Percentiles rank a stretch among this genome's conserved stretches.
Evolutionary conservation across 2,329 filamentous ascomycete genomes (phyloP).

Genomic region (Eurotiales sp.): DNA sequence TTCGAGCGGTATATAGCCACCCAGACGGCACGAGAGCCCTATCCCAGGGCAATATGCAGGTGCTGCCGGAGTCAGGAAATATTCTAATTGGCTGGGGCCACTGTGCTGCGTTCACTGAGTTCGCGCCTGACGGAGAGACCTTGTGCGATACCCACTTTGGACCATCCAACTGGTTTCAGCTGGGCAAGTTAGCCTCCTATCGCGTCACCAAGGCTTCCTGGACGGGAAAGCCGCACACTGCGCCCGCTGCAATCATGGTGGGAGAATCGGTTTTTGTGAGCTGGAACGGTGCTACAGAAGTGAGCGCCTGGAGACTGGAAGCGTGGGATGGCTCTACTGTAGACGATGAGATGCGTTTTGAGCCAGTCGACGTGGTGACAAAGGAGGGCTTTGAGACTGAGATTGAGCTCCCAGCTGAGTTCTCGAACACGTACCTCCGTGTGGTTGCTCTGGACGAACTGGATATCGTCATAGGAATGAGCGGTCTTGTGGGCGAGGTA

Average conservation of each 20-base stretch:
- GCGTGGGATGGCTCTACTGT: conserved; percentile 13
- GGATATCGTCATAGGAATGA: not conserved
- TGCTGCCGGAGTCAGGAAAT: conserved; percentile 40
- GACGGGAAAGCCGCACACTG: conserved; percentile 45
- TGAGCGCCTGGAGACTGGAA: conserved; percentile 28
- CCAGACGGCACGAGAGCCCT: conserved; percentile 34
- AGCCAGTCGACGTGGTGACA: conserved; percentile 15
- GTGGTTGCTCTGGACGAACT: not conserved
- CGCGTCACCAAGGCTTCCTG: conserved; percentile 54
- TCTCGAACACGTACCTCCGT: not conserved
- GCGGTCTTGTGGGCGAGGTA: too few relatives aligned
- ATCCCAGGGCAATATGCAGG: conserved; percentile 43
- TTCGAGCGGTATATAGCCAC: conserved; percentile 37
- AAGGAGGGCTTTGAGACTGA: conserved; percentile 31
- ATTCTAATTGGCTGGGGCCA: conserved; percentile 50
- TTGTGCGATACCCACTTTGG: conserved; percentile 53
- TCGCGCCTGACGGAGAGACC: conserved; percentile 44
- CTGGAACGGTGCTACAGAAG: conserved; percentile 48
- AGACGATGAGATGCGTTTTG: conserved; percentile 16
- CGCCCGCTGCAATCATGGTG: conserved; percentile 22
- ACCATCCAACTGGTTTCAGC: conserved; percentile 30
- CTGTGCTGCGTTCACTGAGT: conserved; percentile 50
- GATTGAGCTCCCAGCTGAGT: not conserved
- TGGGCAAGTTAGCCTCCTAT: conserved; percentile 49
- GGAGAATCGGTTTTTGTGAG: conserved; percentile 35